Conservation (phyloP, 139 green algal genomes). For the Chloropicon primus region DNA sequence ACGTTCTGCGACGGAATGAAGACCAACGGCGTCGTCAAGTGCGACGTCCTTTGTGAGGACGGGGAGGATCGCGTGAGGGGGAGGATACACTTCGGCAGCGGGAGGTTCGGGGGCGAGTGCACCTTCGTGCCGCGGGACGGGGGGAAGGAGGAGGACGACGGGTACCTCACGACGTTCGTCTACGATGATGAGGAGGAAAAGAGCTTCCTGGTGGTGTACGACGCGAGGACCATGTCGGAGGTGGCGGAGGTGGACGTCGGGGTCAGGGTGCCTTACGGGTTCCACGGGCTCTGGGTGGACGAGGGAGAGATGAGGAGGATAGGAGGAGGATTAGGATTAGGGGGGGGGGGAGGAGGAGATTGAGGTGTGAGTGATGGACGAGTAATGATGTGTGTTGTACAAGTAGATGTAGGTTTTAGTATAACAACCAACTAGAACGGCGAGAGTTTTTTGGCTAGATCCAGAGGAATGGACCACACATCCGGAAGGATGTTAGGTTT, state of each 20-base stretch:
- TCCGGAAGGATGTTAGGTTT: too few relatives aligned
- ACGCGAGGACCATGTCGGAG: conserved; percentile 50
- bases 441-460: too few relatives aligned
- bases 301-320: not conserved
- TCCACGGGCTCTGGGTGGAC: conserved; percentile 10
- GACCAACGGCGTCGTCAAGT: conserved; percentile 49
- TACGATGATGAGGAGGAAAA: conserved; percentile 27
- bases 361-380: not conserved
- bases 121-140: conserved; percentile 42
- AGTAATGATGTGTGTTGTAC: too few relatives aligned
- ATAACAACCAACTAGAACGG: too few relatives aligned
- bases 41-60: conserved; percentile 29
- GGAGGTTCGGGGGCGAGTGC: conserved; percentile 41
- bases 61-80: conserved; percentile 16
- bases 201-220: conserved; percentile 31
- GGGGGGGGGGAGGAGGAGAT: not conserved
- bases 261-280: conserved; percentile 13
- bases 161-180: conserved; percentile 56
- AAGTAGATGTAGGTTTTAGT: too few relatives aligned
- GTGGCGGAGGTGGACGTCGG: conserved; percentile 1
- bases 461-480: too few relatives aligned
- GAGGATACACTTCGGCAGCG: conserved; percentile 24
- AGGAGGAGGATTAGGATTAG: too few relatives aligned
- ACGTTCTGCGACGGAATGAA: conserved; percentile 4
- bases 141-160: conserved; percentile 44